Percentiles rank a stretch among this genome's conserved stretches.
Evolutionary conservation across 345 rosid species (phyloP).

Genomic region (Heritiera fomes): DNA sequence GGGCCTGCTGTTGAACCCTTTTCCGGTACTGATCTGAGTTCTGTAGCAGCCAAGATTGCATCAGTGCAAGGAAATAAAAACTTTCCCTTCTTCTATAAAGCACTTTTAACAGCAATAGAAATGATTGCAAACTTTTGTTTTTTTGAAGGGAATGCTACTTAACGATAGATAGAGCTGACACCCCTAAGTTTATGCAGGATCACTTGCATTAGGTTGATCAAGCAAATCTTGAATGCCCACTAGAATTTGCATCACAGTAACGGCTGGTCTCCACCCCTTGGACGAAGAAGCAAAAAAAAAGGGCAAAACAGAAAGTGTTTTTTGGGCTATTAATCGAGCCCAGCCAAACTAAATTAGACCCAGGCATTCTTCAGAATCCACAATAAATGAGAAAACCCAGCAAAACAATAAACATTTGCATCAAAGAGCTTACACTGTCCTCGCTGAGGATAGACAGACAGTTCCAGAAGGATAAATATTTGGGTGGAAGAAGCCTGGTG

Average conservation of each 20-base stretch:
- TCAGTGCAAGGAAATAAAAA: not conserved
- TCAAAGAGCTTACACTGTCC: slow-evolving; percentile 27
- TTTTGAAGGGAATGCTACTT: not conserved
- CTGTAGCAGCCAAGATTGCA: slow-evolving; percentile 28
- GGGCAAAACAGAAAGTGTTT: too few relatives aligned
- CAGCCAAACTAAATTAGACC: not conserved
- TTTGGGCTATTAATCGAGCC: not conserved
- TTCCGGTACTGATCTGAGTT: slow-evolving; percentile 41
- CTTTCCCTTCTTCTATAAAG: not conserved
- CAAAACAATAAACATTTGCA: not conserved
- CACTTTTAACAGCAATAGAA: not conserved
- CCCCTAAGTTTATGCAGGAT: slow-evolving; percentile 43
- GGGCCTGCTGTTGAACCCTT: slow-evolving; percentile 50
- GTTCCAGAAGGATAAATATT: slow-evolving; percentile 45
- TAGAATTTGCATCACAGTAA: slow-evolving; percentile 44
- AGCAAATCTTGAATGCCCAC: slow-evolving; percentile 47
- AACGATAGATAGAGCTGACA: slow-evolving; percentile 37
- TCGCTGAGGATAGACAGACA: slow-evolving; percentile 47
- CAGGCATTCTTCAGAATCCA: too few relatives aligned
- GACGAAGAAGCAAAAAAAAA: not conserved
- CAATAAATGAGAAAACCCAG: too few relatives aligned
- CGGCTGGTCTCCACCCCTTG: slow-evolving; percentile 51
- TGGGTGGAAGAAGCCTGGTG: slow-evolving; percentile 44
- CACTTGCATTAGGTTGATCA: slow-evolving; percentile 43
- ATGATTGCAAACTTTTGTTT: not conserved